Percentiles rank a stretch among this genome's conserved stretches.
Conservation (phyloP, 2,329 filamentous ascomycete species). For the Alternaria atra region DNA sequence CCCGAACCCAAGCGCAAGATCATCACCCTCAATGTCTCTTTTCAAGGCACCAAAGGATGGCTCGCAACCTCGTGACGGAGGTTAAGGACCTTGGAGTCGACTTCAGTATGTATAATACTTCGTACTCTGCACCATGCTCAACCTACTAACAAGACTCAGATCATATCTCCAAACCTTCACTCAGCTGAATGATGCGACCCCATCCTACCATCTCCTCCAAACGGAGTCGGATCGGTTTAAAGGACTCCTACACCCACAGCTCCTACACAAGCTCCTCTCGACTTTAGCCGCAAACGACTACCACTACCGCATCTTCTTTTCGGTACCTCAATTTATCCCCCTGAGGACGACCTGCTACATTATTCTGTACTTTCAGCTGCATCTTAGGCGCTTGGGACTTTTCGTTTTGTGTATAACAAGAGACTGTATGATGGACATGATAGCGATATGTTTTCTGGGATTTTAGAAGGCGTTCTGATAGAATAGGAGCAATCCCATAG, state of each 20-base stretch:
- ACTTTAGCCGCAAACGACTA: slow-evolving; percentile 10
- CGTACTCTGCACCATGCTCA: background rate
- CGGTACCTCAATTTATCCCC: background rate
- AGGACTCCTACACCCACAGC: slow-evolving; percentile 1
- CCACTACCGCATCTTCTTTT: slow-evolving; percentile 5
- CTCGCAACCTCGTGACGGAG: slow-evolving; percentile 42
- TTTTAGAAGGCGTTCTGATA: slow-evolving; percentile 24
- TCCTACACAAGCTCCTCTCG: background rate
- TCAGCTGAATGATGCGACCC: background rate
- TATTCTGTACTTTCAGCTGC: slow-evolving; percentile 15
- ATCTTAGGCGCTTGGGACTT: slow-evolving; percentile 27
- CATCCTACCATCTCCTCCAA: background rate
- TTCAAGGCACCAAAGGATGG: slow-evolving; percentile 13
- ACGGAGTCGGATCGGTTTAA: slow-evolving; percentile 1
- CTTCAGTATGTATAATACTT: slow-evolving; percentile 17
- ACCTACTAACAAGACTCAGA: slow-evolving; percentile 23
- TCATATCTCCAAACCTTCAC: background rate
- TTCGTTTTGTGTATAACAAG: slow-evolving; percentile 20
- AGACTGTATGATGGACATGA: slow-evolving; percentile 21
- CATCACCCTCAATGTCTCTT: slow-evolving; percentile 27
- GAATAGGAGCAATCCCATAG: slow-evolving; percentile 13
- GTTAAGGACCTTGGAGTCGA: slow-evolving; percentile 26
- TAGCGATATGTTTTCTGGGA: slow-evolving; percentile 13
- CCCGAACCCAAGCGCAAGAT: slow-evolving; percentile 33
- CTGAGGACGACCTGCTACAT: slow-evolving; percentile 12